Conservation (phyloP, 2,329 filamentous ascomycete genomes). For the Sarocladiaceae sp. region DNA sequence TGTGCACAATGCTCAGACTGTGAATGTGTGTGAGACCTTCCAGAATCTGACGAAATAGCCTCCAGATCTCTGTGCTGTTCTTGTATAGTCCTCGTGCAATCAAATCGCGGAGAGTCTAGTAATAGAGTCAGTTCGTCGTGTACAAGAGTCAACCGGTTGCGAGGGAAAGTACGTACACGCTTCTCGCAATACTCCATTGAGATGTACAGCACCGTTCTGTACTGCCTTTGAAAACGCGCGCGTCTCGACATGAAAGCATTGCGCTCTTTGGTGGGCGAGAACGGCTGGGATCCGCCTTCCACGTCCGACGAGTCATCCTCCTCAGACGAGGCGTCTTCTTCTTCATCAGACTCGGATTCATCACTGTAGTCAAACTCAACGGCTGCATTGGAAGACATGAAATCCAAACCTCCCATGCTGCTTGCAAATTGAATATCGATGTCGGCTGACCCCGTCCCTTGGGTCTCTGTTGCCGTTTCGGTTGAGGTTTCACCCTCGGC, state of each 20-base stretch:
- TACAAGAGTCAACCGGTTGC: background rate
- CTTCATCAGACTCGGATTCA: slow-evolving; percentile 42
- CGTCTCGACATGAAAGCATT: slow-evolving; percentile 24
- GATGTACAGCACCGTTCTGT: slow-evolving; percentile 81
- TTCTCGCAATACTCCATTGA: slow-evolving; percentile 99
- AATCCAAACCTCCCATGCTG: slow-evolving; percentile 81
- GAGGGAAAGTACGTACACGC: slow-evolving; percentile 48
- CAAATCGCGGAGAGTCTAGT: slow-evolving; percentile 75
- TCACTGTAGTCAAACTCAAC: slow-evolving; percentile 67
- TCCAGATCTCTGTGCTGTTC: slow-evolving; percentile 77
- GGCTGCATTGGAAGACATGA: slow-evolving; percentile 81
- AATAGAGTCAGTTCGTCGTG: slow-evolving; percentile 9
- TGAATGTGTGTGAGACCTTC: slow-evolving; percentile 91
- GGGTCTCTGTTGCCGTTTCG: slow-evolving; percentile 37
- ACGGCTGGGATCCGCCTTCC: slow-evolving; percentile 25
- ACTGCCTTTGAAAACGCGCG: slow-evolving; percentile 43
- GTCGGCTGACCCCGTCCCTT: slow-evolving; percentile 34
- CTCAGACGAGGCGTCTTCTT: slow-evolving; percentile 41
- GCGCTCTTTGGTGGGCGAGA: slow-evolving; percentile 27
- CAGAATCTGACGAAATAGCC: slow-evolving; percentile 83
- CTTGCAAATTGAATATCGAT: slow-evolving; percentile 56
- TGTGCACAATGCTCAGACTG: slow-evolving; percentile 84
- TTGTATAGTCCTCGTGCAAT: slow-evolving; percentile 73
- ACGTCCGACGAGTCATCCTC: slow-evolving; percentile 37
- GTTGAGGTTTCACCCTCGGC: slow-evolving; percentile 55